A percentile compares a stretch with the other conserved stretches of the same genome.
Conservation (phyloP, 345 rosid species). For the Carallia brachiata region DNA sequence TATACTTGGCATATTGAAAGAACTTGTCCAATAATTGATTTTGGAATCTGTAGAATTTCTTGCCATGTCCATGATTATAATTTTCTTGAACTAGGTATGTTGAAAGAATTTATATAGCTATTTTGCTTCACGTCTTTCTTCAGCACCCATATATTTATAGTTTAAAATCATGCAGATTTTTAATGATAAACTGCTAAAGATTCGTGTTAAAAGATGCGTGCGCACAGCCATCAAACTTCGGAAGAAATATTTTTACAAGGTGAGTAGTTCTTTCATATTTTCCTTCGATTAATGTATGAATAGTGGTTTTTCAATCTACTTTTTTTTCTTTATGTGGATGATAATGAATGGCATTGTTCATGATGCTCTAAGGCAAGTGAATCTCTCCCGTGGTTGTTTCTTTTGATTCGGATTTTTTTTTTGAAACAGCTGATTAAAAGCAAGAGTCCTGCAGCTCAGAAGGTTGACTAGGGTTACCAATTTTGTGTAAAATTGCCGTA, state of each 20-base stretch:
- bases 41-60: neutral
- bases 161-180: slow-evolving; percentile 55
- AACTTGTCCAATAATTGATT: neutral
- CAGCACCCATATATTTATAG: slow-evolving; percentile 3
- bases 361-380: neutral
- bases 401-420: slow-evolving; percentile 26
- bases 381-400: slow-evolving; percentile 21
- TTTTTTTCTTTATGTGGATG: slow-evolving; percentile 5
- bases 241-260: slow-evolving; percentile 83
- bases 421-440: slow-evolving; percentile 46
- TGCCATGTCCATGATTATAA: neutral
- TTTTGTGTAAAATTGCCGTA: neutral
- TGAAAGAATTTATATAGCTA: too few relatives aligned
- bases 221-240: slow-evolving; percentile 75
- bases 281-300: neutral
- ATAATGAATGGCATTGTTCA: neutral
- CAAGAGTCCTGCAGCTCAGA: slow-evolving; percentile 20
- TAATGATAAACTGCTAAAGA: slow-evolving; percentile 74
- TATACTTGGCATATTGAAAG: neutral
- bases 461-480: slow-evolving; percentile 12
- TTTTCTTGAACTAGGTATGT: too few relatives aligned
- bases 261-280: slow-evolving; percentile 22
- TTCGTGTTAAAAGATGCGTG: slow-evolving; percentile 66
- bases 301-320: neutral
- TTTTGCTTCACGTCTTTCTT: neutral